Conservation (phyloP, 2,329 filamentous ascomycete genomes). For the Trichoderma harzianum region DNA sequence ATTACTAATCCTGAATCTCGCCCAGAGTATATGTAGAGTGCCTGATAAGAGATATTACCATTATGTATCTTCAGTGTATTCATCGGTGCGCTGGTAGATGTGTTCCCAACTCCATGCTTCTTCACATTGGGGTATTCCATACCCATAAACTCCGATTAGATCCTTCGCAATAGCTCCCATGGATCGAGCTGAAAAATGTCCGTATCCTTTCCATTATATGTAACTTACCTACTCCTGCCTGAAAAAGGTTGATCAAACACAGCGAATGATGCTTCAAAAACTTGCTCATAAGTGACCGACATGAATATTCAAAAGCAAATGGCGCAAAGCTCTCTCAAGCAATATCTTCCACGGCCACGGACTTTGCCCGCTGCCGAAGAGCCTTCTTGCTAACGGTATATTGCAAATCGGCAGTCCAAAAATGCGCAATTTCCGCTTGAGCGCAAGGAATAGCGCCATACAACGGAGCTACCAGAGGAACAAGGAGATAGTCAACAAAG, state of each 20-base stretch:
- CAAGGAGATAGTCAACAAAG: slow-evolving; percentile 60
- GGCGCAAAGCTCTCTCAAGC: slow-evolving; percentile 27
- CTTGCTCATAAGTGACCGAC: not conserved
- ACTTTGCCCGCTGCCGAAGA: slow-evolving; percentile 43
- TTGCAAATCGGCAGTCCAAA: slow-evolving; percentile 66
- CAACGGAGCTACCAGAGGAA: slow-evolving; percentile 64
- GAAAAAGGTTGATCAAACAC: not conserved
- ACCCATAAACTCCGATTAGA: not conserved
- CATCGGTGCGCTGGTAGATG: not conserved
- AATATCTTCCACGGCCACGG: slow-evolving; percentile 42
- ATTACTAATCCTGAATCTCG: not conserved
- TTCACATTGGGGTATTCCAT: not conserved
- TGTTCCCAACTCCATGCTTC: not conserved
- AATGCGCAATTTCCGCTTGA: slow-evolving; percentile 65
- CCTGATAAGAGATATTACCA: not conserved
- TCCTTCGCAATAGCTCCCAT: not conserved
- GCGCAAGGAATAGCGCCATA: slow-evolving; percentile 66
- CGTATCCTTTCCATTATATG: not conserved
- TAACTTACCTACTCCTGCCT: not conserved
- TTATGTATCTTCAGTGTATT: not conserved
- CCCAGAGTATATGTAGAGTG: not conserved
- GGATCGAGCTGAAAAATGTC: not conserved
- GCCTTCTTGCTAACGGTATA: slow-evolving; percentile 70
- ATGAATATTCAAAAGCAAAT: not conserved
- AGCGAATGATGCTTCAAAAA: not conserved